phyloP scores from a whole-genome alignment of 2,329 filamentous ascomycete species.

The Albifimbria verrucaria region DNA sequence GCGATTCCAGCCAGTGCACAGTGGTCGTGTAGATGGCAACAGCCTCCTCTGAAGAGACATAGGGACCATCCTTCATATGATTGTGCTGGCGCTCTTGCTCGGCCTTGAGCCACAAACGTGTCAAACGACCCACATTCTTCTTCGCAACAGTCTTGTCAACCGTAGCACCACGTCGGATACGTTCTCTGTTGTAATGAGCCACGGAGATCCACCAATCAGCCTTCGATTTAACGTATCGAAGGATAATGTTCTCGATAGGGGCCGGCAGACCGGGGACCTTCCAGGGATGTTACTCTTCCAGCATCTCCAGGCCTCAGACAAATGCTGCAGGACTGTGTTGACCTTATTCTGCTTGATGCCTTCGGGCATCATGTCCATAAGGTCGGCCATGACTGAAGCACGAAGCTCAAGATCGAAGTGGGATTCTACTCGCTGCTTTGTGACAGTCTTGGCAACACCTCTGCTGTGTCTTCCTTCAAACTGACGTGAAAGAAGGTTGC shows the following conservation, averaged over 20 bases:
- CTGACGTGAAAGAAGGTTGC: slow-evolving; percentile 92
- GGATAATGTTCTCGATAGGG: slow-evolving; percentile 97
- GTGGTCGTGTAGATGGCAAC: slow-evolving; percentile 99
- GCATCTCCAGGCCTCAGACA: slow-evolving; percentile 97
- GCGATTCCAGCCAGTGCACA: slow-evolving; percentile 96
- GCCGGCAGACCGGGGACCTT: slow-evolving; percentile 96
- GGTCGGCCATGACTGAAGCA: slow-evolving; percentile 96
- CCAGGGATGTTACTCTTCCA: slow-evolving; percentile 99
- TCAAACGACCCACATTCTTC: slow-evolving; percentile 95
- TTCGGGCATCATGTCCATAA: slow-evolving; percentile 99
- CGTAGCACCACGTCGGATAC: slow-evolving; percentile 91
- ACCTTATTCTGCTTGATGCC: slow-evolving; percentile 99
- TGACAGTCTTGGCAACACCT: slow-evolving; percentile 97
- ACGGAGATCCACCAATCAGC: slow-evolving; percentile 99
- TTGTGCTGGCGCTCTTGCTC: slow-evolving; percentile 99
- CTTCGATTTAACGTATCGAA: slow-evolving; percentile 98
- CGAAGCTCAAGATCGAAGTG: slow-evolving; percentile 97
- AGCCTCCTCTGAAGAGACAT: slow-evolving; percentile 96
- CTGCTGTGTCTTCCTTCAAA: slow-evolving; percentile 99
- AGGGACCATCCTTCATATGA: slow-evolving; percentile 98
- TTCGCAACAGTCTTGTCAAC: slow-evolving; percentile 99
- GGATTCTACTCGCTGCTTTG: slow-evolving; percentile 97
- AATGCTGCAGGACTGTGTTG: slow-evolving; percentile 93
- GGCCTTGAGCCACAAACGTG: slow-evolving; percentile 93
- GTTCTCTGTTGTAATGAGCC: slow-evolving; percentile 96